Percentiles rank a stretch among this genome's conserved stretches.
phyloP scores from a whole-genome alignment of 371 early-diverging fungal genomes.

The Sporodiniella umbellata region DNA sequence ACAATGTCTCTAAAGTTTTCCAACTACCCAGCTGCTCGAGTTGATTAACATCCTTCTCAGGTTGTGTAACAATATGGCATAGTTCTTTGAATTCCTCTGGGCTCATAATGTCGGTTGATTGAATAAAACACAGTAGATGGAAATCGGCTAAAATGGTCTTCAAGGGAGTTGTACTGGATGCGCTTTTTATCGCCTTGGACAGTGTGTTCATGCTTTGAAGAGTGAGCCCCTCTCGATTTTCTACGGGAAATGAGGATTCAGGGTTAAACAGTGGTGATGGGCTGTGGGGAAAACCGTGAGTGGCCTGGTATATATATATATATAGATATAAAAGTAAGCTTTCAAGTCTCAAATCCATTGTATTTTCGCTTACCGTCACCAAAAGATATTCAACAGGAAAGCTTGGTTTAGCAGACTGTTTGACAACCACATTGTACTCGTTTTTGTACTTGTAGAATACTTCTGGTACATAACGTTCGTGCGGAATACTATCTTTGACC shows the following conservation, averaged over 20 bases:
- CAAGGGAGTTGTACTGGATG: constrained; percentile 33
- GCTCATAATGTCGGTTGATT: constrained; percentile 44
- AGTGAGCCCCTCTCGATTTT: constrained; percentile 58
- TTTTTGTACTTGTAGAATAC: constrained; percentile 95
- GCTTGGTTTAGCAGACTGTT: constrained; percentile 85
- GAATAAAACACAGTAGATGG: constrained; percentile 75
- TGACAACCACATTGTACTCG: constrained; percentile 85
- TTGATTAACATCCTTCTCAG: constrained; percentile 35
- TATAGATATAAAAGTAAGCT: background rate
- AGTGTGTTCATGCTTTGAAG: constrained; percentile 41
- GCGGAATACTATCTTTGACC: constrained; percentile 72
- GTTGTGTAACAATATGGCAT: constrained; percentile 49
- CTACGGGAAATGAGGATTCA: constrained; percentile 50
- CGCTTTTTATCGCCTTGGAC: constrained; percentile 47
- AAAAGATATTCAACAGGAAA: constrained; percentile 97
- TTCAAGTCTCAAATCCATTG: background rate
- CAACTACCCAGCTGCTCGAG: constrained; percentile 64
- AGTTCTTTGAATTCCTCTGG: constrained; percentile 55
- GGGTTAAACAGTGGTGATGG: constrained; percentile 76
- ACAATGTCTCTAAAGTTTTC: constrained; percentile 73
- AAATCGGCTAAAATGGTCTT: constrained; percentile 69
- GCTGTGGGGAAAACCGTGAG: constrained; percentile 89
- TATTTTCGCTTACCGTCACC: constrained; percentile 71
- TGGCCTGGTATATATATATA: too few relatives aligned
- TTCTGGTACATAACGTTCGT: constrained; percentile 90